phyloP scores from a whole-genome alignment of 345 rosid genomes.

The Aegle marmelos region DNA sequence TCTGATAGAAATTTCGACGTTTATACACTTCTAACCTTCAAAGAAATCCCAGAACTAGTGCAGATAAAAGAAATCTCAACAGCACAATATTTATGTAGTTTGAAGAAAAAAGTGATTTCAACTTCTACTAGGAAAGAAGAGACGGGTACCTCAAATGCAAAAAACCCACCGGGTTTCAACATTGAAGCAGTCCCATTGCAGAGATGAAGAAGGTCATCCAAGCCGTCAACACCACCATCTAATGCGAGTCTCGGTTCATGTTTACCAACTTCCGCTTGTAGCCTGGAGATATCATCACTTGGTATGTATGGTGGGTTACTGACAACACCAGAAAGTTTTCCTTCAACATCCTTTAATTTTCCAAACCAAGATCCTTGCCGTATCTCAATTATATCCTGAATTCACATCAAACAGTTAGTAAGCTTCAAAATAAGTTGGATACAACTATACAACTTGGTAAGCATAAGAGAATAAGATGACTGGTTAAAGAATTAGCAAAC shows the following conservation, averaged over 20 bases:
- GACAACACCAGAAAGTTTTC: constrained; percentile 68
- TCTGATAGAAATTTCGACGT: neutral
- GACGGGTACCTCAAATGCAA: constrained; percentile 68
- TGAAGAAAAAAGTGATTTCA: neutral
- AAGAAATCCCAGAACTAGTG: neutral
- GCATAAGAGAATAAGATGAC: neutral
- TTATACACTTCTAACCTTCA: neutral
- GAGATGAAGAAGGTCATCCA: constrained; percentile 72
- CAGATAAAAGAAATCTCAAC: no score
- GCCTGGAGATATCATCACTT: constrained; percentile 46
- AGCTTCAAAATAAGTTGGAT: constrained; percentile 2
- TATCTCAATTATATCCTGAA: constrained; percentile 56
- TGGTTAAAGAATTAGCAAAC: neutral
- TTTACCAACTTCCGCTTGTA: constrained; percentile 89
- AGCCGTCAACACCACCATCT: constrained; percentile 77
- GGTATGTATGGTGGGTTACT: constrained; percentile 97
- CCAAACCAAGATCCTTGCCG: constrained; percentile 86
- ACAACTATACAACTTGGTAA: neutral
- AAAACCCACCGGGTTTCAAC: constrained; percentile 76
- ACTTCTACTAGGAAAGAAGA: neutral
- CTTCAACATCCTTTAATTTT: constrained; percentile 61
- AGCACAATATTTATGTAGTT: no score
- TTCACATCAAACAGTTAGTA: neutral
- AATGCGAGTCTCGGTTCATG: constrained; percentile 89
- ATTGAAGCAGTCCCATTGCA: constrained; percentile 59